Evolutionary conservation across 169 alveolate genomes (phyloP).

Genomic region (Sarcocystis neurona): DNA sequence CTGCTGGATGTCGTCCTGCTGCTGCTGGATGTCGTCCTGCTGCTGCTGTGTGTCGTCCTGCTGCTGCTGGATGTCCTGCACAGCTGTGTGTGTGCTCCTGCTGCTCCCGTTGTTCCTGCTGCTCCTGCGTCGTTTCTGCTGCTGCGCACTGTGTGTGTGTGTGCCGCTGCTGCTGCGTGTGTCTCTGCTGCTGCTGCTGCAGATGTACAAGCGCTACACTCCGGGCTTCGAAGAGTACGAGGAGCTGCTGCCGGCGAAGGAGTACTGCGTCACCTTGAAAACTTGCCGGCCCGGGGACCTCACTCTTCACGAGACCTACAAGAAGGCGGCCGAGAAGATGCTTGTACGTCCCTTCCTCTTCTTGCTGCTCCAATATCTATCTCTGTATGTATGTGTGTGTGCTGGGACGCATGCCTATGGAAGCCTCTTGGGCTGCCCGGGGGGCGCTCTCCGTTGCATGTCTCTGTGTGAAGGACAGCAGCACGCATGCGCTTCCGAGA

Average conservation of each 20-base stretch:
- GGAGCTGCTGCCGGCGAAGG: neutral
- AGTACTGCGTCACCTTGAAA: neutral
- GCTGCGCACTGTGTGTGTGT: too few species aligned
- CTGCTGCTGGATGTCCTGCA: neutral
- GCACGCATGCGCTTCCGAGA: too few species aligned
- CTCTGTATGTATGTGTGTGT: too few species aligned
- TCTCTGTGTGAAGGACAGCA: too few species aligned
- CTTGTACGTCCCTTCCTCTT: too few species aligned
- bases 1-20: too few species aligned
- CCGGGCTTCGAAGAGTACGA: slow-evolving; percentile 23
- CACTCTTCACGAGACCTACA: neutral
- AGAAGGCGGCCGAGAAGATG: neutral
- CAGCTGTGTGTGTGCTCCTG: neutral
- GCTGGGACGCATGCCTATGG: too few species aligned
- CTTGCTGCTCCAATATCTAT: too few species aligned
- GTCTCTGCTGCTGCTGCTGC: neutral
- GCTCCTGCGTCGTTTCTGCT: neutral
- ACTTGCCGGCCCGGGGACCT: neutral
- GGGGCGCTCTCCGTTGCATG: too few species aligned
- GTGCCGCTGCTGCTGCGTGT: neutral
- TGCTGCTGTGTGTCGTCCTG: neutral
- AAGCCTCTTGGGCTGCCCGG: too few species aligned
- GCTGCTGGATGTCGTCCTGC: too few species aligned
- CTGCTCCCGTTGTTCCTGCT: neutral
- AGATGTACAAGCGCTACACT: slow-evolving; percentile 13